phyloP scores from a whole-genome alignment of 2,329 filamentous ascomycete species.

The Penicillium corylophilum region DNA sequence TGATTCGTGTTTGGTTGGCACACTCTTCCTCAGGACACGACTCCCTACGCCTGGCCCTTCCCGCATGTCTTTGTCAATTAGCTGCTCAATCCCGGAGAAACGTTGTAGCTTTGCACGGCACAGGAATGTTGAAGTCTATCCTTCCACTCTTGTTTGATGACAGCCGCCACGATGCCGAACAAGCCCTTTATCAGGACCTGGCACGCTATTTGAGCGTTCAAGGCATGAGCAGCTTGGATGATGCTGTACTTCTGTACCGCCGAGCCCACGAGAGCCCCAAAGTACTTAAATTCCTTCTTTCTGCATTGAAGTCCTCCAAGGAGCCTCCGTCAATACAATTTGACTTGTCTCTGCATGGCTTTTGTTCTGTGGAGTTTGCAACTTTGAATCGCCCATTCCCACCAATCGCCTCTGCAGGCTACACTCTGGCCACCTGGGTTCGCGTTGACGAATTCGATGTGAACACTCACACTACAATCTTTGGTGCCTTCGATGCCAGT shows the following conservation, averaged over 20 bases:
- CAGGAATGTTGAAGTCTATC: constrained; percentile 67
- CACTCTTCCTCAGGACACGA: constrained; percentile 54
- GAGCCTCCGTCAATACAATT: constrained; percentile 88
- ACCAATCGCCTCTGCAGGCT: constrained; percentile 73
- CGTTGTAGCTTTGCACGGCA: constrained; percentile 68
- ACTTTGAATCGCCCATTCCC: constrained; percentile 85
- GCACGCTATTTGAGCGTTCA: constrained; percentile 69
- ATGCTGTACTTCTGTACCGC: constrained; percentile 74
- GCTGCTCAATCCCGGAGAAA: constrained; percentile 66
- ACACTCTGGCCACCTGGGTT: constrained; percentile 88
- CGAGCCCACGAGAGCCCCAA: constrained; percentile 52
- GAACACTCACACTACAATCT: constrained; percentile 86
- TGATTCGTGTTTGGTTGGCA: constrained; percentile 54
- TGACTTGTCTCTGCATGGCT: constrained; percentile 83
- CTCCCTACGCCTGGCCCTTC: constrained; percentile 55
- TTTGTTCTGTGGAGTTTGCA: constrained; percentile 84
- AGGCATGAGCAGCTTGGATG: constrained; percentile 76
- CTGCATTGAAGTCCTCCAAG: constrained; percentile 71
- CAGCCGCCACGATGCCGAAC: constrained; percentile 56
- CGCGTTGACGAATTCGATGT: constrained; percentile 83
- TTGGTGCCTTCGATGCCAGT: constrained; percentile 87
- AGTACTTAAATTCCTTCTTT: constrained; percentile 68
- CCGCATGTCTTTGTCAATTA: constrained; percentile 62
- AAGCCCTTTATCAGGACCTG: constrained; percentile 61
- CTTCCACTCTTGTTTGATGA: constrained; percentile 62